Evolutionary conservation across 495 filamentous ascomycete genomes (phyloP).

Genomic region (Podospora fimiseda): DNA sequence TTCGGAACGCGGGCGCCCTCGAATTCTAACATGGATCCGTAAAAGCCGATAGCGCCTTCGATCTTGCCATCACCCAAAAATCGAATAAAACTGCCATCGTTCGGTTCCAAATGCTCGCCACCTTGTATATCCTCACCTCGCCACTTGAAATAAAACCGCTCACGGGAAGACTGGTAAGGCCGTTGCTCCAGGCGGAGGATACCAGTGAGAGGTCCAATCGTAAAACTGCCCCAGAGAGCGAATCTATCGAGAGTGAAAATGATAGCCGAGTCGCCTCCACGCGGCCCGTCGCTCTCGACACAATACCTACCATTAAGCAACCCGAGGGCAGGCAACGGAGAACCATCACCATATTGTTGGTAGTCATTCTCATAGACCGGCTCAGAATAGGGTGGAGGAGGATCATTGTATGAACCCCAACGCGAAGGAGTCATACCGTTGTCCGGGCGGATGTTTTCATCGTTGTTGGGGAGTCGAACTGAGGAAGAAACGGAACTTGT

Average conservation of each 20-base stretch:
- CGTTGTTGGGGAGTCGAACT: too few relatives aligned
- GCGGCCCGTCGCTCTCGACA: constrained; percentile 20
- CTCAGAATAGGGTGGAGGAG: constrained; percentile 23
- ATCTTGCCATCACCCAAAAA: constrained; percentile 29
- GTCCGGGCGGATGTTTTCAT: neutral
- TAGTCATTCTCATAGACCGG: neutral
- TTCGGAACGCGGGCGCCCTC: constrained; percentile 11
- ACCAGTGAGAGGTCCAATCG: constrained; percentile 25
- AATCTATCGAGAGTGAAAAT: constrained; percentile 29
- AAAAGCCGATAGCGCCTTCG: constrained; percentile 19
- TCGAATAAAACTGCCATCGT: constrained; percentile 19
- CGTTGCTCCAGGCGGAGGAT: constrained; percentile 24
- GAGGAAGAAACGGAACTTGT: too few relatives aligned
- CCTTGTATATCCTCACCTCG: constrained; percentile 23
- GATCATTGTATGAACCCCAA: constrained; percentile 15
- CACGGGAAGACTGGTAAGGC: constrained; percentile 22
- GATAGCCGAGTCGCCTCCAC: constrained; percentile 9
- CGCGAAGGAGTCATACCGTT: constrained; percentile 6
- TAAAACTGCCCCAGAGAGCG: constrained; percentile 29
- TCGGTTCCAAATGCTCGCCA: constrained; percentile 8
- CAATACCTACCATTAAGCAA: constrained; percentile 43
- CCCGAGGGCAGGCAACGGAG: constrained; percentile 24
- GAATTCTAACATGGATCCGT: constrained; percentile 17
- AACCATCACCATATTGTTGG: constrained; percentile 2
- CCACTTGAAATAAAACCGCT: constrained; percentile 22